phyloP scores from a whole-genome alignment of 2,329 filamentous ascomycete genomes.

The Sporothrix euskadiensis region DNA sequence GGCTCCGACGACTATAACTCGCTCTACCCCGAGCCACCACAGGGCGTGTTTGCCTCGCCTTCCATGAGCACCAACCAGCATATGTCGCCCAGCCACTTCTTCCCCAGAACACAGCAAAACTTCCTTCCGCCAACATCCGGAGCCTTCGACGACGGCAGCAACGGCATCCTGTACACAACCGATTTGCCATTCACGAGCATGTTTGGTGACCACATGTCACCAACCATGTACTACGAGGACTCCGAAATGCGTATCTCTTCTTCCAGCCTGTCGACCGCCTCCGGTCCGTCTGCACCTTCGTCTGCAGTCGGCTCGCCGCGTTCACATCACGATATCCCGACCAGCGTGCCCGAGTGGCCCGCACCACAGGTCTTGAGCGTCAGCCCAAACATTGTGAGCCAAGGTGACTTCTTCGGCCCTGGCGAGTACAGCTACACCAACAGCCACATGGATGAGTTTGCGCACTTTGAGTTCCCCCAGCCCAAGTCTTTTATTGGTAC shows the following conservation, averaged over 20 bases:
- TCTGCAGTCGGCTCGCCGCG: slow-evolving; percentile 68
- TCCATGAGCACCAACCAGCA: slow-evolving; percentile 29
- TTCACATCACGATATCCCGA: slow-evolving; percentile 59
- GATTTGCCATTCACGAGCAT: slow-evolving; percentile 48
- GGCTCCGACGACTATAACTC: slow-evolving; percentile 32
- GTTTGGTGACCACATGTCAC: slow-evolving; percentile 50
- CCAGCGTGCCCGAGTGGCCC: slow-evolving; percentile 61
- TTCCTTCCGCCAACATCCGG: slow-evolving; percentile 42
- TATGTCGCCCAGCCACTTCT: slow-evolving; percentile 32
- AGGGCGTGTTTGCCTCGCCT: slow-evolving; percentile 30
- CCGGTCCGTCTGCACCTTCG: slow-evolving; percentile 63
- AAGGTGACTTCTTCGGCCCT: slow-evolving; percentile 54
- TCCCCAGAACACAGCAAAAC: slow-evolving; percentile 26
- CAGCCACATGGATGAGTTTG: slow-evolving; percentile 53
- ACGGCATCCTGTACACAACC: slow-evolving; percentile 49
- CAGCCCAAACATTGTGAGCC: slow-evolving; percentile 63
- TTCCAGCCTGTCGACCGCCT: slow-evolving; percentile 62
- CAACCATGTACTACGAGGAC: slow-evolving; percentile 53
- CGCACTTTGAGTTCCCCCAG: slow-evolving; percentile 50
- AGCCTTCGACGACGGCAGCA: slow-evolving; percentile 46
- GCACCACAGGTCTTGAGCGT: slow-evolving; percentile 57
- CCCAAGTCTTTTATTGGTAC: slow-evolving; percentile 58
- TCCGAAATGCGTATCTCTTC: slow-evolving; percentile 53
- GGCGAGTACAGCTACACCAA: slow-evolving; percentile 58
- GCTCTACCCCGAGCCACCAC: slow-evolving; percentile 35